A percentile compares a stretch with the other conserved stretches of the same genome.
Conservation (phyloP, 345 rosid genomes). For the Xanthoceras sorbifolium region DNA sequence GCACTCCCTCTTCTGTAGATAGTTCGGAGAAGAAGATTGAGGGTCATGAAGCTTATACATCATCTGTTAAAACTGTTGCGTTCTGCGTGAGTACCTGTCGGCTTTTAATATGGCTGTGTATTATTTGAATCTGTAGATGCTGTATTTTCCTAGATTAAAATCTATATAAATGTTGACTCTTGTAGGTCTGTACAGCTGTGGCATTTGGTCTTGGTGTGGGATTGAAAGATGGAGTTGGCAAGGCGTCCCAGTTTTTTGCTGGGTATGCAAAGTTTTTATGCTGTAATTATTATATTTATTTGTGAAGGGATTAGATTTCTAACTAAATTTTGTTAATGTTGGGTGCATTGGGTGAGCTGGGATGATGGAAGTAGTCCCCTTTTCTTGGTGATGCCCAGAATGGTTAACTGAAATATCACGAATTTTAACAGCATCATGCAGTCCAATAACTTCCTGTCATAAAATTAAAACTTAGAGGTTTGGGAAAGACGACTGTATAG, state of each 20-base stretch:
- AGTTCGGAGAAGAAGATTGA: slow-evolving; percentile 31
- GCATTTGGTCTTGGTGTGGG: slow-evolving; percentile 84
- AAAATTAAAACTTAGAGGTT: background rate
- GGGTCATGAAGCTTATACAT: slow-evolving; percentile 41
- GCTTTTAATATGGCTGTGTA: slow-evolving; percentile 6
- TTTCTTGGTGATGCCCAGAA: background rate
- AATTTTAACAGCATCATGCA: background rate
- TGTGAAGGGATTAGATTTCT: background rate
- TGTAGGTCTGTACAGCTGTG: slow-evolving; percentile 71
- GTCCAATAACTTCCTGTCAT: background rate
- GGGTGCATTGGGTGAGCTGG: background rate
- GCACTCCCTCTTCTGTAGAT: slow-evolving; percentile 28
- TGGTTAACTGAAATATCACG: background rate
- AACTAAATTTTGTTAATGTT: background rate
- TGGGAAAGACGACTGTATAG: background rate
- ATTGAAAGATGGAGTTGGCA: slow-evolving; percentile 71
- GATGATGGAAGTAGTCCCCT: background rate
- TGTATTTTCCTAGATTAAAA: slow-evolving; percentile 19
- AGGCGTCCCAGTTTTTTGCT: slow-evolving; percentile 90
- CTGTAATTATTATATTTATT: background rate
- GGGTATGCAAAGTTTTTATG: slow-evolving; percentile 48
- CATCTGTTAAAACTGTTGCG: slow-evolving; percentile 77
- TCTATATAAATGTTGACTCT: slow-evolving; percentile 20
- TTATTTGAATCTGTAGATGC: slow-evolving; percentile 5
- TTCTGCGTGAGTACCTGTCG: slow-evolving; percentile 61